A percentile compares a stretch with the other conserved stretches of the same genome.
Conservation (phyloP, 805 yeast genomes). For the Wickerhamomyces ciferrii region DNA sequence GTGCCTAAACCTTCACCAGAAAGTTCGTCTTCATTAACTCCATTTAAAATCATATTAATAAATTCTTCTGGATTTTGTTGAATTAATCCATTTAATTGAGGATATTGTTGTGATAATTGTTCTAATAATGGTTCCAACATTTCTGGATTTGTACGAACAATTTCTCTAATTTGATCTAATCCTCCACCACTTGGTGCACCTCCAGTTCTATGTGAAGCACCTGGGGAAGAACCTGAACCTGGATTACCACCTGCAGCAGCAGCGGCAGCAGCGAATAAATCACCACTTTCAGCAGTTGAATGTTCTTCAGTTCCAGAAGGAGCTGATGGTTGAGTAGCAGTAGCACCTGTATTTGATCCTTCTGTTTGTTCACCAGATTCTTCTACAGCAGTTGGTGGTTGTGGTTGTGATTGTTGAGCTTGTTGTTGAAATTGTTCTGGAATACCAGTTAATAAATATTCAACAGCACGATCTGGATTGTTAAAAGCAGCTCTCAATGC, state of each 20-base stretch:
- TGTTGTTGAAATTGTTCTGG: slow-evolving; percentile 54
- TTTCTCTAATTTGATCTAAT: slow-evolving; percentile 61
- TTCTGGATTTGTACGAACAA: slow-evolving; percentile 83
- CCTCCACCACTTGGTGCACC: slow-evolving; percentile 41
- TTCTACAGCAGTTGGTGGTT: slow-evolving; percentile 14
- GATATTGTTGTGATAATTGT: slow-evolving; percentile 75
- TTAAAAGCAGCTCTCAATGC: slow-evolving; percentile 95
- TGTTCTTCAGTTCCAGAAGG: slow-evolving; percentile 23
- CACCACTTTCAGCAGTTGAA: slow-evolving; percentile 29
- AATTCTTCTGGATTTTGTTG: slow-evolving; percentile 89
- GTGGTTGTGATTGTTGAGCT: slow-evolving; percentile 16
- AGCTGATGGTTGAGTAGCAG: slow-evolving; percentile 9
- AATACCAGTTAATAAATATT: slow-evolving; percentile 84
- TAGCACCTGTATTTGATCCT: slow-evolving; percentile 7
- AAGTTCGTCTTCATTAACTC: slow-evolving; percentile 28
- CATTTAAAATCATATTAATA: slow-evolving; percentile 64
- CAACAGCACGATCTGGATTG: slow-evolving; percentile 98
- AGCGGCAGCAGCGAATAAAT: slow-evolving; percentile 24
- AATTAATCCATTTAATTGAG: slow-evolving; percentile 76
- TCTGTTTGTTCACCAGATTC: slow-evolving; percentile 16
- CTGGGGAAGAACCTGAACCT: slow-evolving; percentile 15
- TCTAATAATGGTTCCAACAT: slow-evolving; percentile 79
- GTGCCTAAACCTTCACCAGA: slow-evolving; percentile 27
- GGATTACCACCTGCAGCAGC: slow-evolving; percentile 18
- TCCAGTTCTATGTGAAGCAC: slow-evolving; percentile 29